phyloP scores from a whole-genome alignment of 257 asterid genomes.

The Solanum stenotomum region DNA sequence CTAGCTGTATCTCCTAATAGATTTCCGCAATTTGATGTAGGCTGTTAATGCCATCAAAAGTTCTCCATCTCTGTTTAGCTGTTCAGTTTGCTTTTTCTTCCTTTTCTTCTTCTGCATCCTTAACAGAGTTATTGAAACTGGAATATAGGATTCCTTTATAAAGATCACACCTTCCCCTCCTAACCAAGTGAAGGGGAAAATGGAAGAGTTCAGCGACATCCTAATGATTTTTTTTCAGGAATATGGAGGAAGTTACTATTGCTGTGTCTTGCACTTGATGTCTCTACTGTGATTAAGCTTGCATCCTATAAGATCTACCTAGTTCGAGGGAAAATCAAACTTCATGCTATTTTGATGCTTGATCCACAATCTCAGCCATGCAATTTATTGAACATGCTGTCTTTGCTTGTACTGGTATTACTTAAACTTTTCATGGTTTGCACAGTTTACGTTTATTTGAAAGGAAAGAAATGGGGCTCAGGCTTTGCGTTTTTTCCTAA shows the following conservation, averaged over 20 bases:
- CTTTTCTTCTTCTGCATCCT: not conserved
- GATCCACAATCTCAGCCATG: not conserved
- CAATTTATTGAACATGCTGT: not conserved
- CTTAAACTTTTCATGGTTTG: not conserved
- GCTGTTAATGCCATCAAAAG: not conserved
- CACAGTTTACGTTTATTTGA: not conserved
- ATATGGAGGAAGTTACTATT: not conserved
- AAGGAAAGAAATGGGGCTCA: not conserved
- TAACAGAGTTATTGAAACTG: not conserved
- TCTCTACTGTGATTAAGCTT: not conserved
- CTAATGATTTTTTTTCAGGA: not conserved
- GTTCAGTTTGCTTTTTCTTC: not conserved
- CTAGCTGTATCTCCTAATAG: not conserved
- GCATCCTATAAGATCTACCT: not conserved
- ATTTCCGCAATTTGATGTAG: not conserved
- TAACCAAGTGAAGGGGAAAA: not conserved
- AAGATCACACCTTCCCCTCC: not conserved
- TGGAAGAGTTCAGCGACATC: not conserved
- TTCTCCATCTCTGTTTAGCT: not conserved
- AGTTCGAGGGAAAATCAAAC: not conserved
- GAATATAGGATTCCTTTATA: not conserved
- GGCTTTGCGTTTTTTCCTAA: not conserved
- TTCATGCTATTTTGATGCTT: not conserved
- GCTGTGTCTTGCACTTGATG: not conserved
- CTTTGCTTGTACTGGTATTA: not conserved